Conservation (phyloP, 768 basidiomycete genomes). For the Boletus sp. region DNA sequence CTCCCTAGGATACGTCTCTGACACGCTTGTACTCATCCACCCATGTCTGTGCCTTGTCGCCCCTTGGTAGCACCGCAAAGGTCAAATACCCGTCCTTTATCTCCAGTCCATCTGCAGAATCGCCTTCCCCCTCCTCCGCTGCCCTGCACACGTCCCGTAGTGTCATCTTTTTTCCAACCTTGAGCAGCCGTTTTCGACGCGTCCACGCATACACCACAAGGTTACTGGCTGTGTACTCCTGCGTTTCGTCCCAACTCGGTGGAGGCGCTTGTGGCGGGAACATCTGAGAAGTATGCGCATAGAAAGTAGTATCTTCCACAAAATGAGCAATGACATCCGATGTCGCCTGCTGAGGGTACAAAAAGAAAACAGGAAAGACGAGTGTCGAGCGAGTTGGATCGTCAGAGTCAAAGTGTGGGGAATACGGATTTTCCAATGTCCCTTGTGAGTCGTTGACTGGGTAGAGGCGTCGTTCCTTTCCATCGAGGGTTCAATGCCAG, state of each 20-base stretch:
- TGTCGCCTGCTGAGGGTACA: constrained; percentile 86
- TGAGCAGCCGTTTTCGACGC: constrained; percentile 68
- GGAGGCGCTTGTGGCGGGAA: constrained; percentile 68
- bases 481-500: constrained; percentile 3
- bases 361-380: constrained; percentile 84
- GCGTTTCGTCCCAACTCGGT: constrained; percentile 73
- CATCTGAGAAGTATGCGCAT: constrained; percentile 73
- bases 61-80: constrained; percentile 76
- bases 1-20: constrained; percentile 30
- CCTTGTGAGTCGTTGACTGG: constrained; percentile 47
- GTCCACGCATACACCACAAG: constrained; percentile 87
- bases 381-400: constrained; percentile 58
- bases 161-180: constrained; percentile 89
- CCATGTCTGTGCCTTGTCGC: constrained; percentile 77
- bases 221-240: constrained; percentile 60
- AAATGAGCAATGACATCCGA: constrained; percentile 89
- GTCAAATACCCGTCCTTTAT: constrained; percentile 78
- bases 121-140: constrained; percentile 57
- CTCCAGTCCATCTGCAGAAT: constrained; percentile 73
- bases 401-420: constrained; percentile 64
- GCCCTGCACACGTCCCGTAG: constrained; percentile 70
- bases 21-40: constrained; percentile 78
- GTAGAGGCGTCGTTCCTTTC: constrained; percentile 73
- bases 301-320: constrained; percentile 80
- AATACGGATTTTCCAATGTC: constrained; percentile 52